Base-by-base conservation (phyloP, 306 rosid genomes). In the Prunus padus region DNA sequence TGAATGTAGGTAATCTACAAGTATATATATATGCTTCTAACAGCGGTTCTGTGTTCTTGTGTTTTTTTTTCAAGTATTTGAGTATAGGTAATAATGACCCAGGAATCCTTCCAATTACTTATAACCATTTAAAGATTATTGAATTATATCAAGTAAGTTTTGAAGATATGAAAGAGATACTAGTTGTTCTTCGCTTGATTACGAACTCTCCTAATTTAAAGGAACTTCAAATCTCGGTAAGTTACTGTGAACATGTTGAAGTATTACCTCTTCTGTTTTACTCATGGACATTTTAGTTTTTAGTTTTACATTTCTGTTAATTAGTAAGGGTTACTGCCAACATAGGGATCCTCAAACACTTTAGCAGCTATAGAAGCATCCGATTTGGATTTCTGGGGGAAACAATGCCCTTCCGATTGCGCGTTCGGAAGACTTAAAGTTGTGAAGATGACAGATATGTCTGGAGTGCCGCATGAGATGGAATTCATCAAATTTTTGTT, bases 71-170 rank as follows among this genome's bases (percentile, higher is more conserved):
- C 75, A 75, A 92, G 98, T 96, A 90, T 88, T 82, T 92, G 91
- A 96, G 98, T 86, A 81, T 92, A 85, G 99, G 94, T 67, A 79
- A 80, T 67, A 79, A 80, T 80, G 85, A 86, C 62, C 79, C 77
- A 3, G 84, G 83, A 77, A 57, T 57, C 54, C 85, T 51, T 73
- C 77, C 90, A 20, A 64, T 88, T 73, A 83, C 83, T 20, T 92
- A 89, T 82, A 78, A 73, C 80, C 77, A 81, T 70, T 80, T 96
- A 84, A 87, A 84, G 89, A 84, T 76, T 63, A 72, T 96, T 49
- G 97, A 89, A 83, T 82, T 96, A 84, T 69, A 82, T 85, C 93
- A 90, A 89, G 99, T 96, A 74, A 85, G 92, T 84, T 96, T 96
- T 73, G 99, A 92, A 81, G 99, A 96, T 84, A 87, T 78, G 87